Percentiles rank a stretch among this genome's conserved stretches.
Evolutionary conservation across 2,329 filamentous ascomycete species (phyloP).

Genomic region (Saccharata proteae): DNA sequence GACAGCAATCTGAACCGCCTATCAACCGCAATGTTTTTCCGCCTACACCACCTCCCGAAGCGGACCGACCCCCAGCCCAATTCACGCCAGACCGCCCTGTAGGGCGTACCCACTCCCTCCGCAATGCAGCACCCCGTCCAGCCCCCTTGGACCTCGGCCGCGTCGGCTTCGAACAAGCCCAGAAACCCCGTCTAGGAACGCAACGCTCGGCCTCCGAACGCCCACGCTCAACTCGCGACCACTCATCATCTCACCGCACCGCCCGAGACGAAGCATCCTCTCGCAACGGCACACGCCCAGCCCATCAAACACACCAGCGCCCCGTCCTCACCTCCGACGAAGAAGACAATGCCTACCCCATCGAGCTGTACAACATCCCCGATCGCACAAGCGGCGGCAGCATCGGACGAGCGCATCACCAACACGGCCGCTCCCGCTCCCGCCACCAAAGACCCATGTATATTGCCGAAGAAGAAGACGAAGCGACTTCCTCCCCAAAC

Average conservation of each 20-base stretch:
- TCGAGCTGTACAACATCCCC: conserved; percentile 54
- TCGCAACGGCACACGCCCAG: conserved; percentile 9
- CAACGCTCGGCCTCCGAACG: conserved; percentile 33
- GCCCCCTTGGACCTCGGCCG: conserved; percentile 36
- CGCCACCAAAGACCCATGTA: conserved; percentile 43
- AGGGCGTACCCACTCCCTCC: conserved; percentile 39
- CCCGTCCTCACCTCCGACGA: conserved; percentile 29
- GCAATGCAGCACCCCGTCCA: conserved; percentile 35
- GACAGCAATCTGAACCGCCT: conserved; percentile 78
- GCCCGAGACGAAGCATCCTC: conserved; percentile 11
- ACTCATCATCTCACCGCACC: conserved; percentile 18
- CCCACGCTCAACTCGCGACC: conserved; percentile 24
- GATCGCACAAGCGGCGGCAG: conserved; percentile 24
- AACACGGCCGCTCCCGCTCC: conserved; percentile 19
- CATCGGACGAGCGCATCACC: conserved; percentile 14
- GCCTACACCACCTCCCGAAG: conserved; percentile 94
- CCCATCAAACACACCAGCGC: not conserved
- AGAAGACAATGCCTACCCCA: conserved; percentile 51
- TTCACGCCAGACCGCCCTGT: conserved; percentile 28
- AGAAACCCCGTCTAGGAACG: conserved; percentile 23
- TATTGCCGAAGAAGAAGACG: conserved; percentile 67
- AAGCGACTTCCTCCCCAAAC: no score
- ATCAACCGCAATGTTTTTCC: conserved; percentile 74
- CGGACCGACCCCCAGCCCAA: conserved; percentile 37
- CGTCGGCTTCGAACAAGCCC: conserved; percentile 34